Conservation (phyloP, 306 rosid genomes). For the Lathyrus oleraceus region DNA sequence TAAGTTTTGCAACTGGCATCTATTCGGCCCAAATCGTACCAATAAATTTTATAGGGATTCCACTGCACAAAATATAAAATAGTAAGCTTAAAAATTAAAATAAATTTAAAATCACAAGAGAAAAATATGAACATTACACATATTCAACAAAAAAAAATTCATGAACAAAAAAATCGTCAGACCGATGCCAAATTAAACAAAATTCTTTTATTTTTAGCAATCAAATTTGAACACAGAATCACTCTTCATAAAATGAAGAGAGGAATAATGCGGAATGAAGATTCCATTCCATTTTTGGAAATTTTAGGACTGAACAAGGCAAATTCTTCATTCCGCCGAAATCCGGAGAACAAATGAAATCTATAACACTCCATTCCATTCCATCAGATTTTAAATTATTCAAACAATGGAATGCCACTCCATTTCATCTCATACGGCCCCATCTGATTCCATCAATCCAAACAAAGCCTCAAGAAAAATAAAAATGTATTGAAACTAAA, state of each 20-base stretch:
- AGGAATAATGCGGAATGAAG: too few relatives aligned
- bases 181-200: constrained; percentile 10
- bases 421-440: too few relatives aligned
- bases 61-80: constrained; percentile 40
- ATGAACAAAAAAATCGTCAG: neutral
- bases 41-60: constrained; percentile 28
- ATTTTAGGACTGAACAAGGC: too few relatives aligned
- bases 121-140: neutral
- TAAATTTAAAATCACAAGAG: constrained; percentile 9
- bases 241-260: neutral
- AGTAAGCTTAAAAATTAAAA: constrained; percentile 21
- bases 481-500: constrained; percentile 13
- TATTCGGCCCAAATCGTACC: constrained; percentile 39
- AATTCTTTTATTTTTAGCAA: neutral
- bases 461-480: neutral
- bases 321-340: too few relatives aligned
- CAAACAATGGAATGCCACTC: too few relatives aligned
- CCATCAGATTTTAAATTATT: too few relatives aligned
- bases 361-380: too few relatives aligned
- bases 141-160: constrained; percentile 8
- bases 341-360: too few relatives aligned
- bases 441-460: too few relatives aligned
- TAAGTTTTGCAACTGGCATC: constrained; percentile 83
- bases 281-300: too few relatives aligned
- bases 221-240: constrained; percentile 7